Conservation (phyloP, 495 filamentous ascomycete species). For the Pseudomonodictys pantanalensis region DNA sequence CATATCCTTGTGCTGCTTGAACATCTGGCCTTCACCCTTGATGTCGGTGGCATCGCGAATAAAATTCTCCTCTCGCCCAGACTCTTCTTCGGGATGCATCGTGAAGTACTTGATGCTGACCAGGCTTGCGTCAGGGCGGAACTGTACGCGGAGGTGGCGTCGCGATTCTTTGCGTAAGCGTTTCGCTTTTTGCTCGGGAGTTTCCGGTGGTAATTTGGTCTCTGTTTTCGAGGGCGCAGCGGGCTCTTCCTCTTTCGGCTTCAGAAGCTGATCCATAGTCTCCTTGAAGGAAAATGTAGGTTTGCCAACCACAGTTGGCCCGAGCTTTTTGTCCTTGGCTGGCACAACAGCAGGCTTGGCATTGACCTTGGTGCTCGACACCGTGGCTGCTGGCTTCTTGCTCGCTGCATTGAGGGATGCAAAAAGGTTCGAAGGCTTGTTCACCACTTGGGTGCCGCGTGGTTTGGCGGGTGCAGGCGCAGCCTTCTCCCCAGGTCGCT, state of each 20-base stretch:
- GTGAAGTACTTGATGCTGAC: slow-evolving; percentile 66
- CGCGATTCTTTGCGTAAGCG: slow-evolving; percentile 77
- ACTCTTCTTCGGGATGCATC: slow-evolving; percentile 79
- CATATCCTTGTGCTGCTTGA: slow-evolving; percentile 67
- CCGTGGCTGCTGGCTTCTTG: slow-evolving; percentile 52
- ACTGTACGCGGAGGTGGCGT: slow-evolving; percentile 66
- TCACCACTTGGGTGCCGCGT: slow-evolving; percentile 50
- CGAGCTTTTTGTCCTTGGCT: slow-evolving; percentile 45
- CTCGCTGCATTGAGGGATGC: slow-evolving; percentile 57
- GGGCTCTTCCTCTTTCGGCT: slow-evolving; percentile 54
- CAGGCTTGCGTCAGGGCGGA: slow-evolving; percentile 69
- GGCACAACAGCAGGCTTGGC: slow-evolving; percentile 31
- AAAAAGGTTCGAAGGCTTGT: slow-evolving; percentile 60
- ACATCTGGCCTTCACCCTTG: slow-evolving; percentile 72
- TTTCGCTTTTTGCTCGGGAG: slow-evolving; percentile 67
- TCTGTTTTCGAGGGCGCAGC: slow-evolving; percentile 51
- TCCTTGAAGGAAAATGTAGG: slow-evolving; percentile 48
- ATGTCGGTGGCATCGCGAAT: slow-evolving; percentile 68
- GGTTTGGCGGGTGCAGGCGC: slow-evolving; percentile 42
- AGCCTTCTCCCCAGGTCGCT: slow-evolving; percentile 23
- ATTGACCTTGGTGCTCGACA: slow-evolving; percentile 21
- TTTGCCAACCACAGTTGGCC: slow-evolving; percentile 39
- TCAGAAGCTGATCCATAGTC: slow-evolving; percentile 62
- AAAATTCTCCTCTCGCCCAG: slow-evolving; percentile 64
- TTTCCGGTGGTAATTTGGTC: slow-evolving; percentile 63